phyloP scores from a whole-genome alignment of 306 rosid genomes.

The Astragalus membranaceus region DNA sequence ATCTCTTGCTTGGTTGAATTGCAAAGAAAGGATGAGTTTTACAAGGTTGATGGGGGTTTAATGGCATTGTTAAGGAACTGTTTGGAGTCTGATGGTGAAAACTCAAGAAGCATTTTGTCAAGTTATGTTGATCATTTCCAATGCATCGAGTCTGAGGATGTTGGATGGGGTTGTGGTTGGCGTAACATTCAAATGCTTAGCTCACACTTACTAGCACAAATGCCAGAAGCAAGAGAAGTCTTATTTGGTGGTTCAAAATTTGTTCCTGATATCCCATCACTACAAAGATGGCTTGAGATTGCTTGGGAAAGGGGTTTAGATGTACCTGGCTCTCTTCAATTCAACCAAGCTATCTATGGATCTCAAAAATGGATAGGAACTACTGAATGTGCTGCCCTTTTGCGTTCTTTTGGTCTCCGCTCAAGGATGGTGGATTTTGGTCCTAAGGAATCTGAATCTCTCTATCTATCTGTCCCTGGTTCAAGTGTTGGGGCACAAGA shows the following conservation, averaged over 20 bases:
- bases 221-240: conserved; percentile 43
- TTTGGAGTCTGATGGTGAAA: conserved; percentile 54
- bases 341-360: conserved; percentile 53
- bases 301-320: conserved; percentile 96
- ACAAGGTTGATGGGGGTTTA: conserved; percentile 55
- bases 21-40: conserved; percentile 44
- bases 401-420: conserved; percentile 72
- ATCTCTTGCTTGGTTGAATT: conserved; percentile 48
- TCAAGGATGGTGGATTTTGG: conserved; percentile 74
- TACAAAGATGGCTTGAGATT: conserved; percentile 94
- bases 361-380: conserved; percentile 65
- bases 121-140: conserved; percentile 73
- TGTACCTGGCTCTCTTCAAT: conserved; percentile 59
- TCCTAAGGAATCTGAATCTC: conserved; percentile 59
- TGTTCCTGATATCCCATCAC: conserved; percentile 78
- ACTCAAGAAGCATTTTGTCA: conserved; percentile 49
- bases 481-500: conserved; percentile 39
- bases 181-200: conserved; percentile 80
- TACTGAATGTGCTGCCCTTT: conserved; percentile 78
- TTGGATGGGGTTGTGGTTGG: conserved; percentile 95
- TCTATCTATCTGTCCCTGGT: conserved; percentile 65
- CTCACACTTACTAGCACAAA: conserved; percentile 64
- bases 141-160: conserved; percentile 52
- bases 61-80: conserved; percentile 58
- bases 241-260: conserved; percentile 71